Base-by-base conservation (phyloP, 345 rosid genomes). In the Bruguiera sexangula region DNA sequence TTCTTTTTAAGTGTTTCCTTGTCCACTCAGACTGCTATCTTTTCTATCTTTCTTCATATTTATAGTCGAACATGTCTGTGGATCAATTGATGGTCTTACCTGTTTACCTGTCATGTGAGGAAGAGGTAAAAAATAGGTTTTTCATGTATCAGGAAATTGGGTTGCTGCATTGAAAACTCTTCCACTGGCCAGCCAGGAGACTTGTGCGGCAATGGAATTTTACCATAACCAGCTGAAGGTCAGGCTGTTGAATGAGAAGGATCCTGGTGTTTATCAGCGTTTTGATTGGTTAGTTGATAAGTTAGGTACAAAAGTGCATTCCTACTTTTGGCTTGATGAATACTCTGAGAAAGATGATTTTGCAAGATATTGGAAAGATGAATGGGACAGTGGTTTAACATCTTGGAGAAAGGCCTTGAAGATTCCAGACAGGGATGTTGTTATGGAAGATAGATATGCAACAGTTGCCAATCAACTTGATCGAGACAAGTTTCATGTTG, bases 321-420 rank as follows among this genome's bases (percentile, higher is more conserved):
- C 97, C 36, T 90, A 92, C 81, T 88, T 92, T 78, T 90, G 99
- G 99, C 96, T 92, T 32, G 99, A 95, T 80, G 96, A 84, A 63
- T 92, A 87, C 79, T 81, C 96, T 0, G 99, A 78, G 67, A 92
- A 87, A 75, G 94, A 88, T 69, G 68, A 83, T 75, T 95, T 88
- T 81, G 73, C 90, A 20, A 81, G 96, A 74, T 95, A 90, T 73
- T 80, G 87, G 86, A 89, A 84, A 82, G 94, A 92, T 57, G 99
- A 90, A 78, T 95, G 98, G 98, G 84, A 67, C 37, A 88, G 88
- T 58, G 96, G 98, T 61, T 86, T 90, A 72, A 95, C 96, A 60
- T 81, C 94, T 48, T 95, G 95, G 92, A 83, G 89, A 22, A 80
- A 81, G 84, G 92, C 97, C 43, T 69, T 84, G 70, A 85, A 80